Base-by-base conservation (phyloP, 768 basidiomycete species). In the Xerocomellus intermedius region DNA sequence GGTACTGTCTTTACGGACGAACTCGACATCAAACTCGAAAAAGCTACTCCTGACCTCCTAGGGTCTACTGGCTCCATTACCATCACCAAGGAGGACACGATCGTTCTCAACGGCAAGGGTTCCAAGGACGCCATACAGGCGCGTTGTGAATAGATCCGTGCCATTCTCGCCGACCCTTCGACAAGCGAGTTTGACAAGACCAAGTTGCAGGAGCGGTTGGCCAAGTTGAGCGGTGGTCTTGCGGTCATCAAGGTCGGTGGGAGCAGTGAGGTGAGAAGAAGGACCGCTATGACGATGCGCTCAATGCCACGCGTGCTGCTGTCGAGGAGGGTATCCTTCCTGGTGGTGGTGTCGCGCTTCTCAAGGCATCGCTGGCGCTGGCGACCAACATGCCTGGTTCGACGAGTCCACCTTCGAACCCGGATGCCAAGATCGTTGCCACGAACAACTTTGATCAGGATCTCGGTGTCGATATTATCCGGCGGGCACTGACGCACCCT, bases 171-270 rank as follows among this genome's bases (percentile, higher is more conserved):
- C 36, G 96, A 98, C 75, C 64, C 82, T 16, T 84, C 90, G 6
- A 98, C 97, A 32, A 86, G 83, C 65, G 97, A 99, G 57, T 98
- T 88, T 70, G 95, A 99, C 82, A 82, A 85, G 67, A 86, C 86
- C 61, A 98, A 97, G 77, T 82, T 99, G 48, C 95, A 98, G 72
- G 96, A 98, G 71, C 90, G 96, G 60, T 82, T 99, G 42, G 96
- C 96, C 59, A 98, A 99, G 82, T 81, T 98, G 48, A 84, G 83
- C 42, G 95, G 96, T 39, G 95, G 96, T 74, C 96, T 98, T 43
- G 96, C 96, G 17, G 95, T 98, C 74, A 98, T 98, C 82, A 94
- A 93, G 75, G 96, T 98, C 59, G 96, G 96, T 50, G 96, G 96
- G 21, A 77, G 87, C 19, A 85, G 82, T 52, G 96, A 98, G 73